These are phyloP conservation scores for Delitschia confertaspora DNA, from an alignment of 495 filamentous ascomycete species.

Conservation along the genomic window DNA sequence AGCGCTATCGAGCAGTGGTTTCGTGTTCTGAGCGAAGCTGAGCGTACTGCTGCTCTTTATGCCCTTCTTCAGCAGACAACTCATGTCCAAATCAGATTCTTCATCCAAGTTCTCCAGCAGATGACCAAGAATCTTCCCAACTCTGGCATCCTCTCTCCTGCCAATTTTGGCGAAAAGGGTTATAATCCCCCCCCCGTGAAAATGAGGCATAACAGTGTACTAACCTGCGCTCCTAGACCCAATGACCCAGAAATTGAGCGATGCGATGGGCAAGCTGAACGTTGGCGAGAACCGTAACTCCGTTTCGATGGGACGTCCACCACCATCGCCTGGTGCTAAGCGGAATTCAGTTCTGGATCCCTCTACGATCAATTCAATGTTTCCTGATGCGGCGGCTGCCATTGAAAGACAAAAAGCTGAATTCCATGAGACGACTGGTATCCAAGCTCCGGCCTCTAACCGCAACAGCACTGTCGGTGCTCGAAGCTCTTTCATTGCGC, in stretches of 20 bases:
- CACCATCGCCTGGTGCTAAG: slow-evolving; percentile 69
- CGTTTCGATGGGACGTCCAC: slow-evolving; percentile 56
- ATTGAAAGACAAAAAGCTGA: slow-evolving; percentile 97
- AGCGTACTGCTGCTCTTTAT: slow-evolving; percentile 90
- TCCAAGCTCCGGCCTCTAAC: slow-evolving; percentile 80
- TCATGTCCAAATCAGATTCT: slow-evolving; percentile 97
- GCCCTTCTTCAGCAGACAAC: slow-evolving; percentile 95
- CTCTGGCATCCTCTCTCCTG: slow-evolving; percentile 89
- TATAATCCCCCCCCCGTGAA: slow-evolving; percentile 21
- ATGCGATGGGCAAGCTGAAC: slow-evolving; percentile 93
- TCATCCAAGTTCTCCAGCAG: slow-evolving; percentile 96
- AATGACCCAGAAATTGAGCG: slow-evolving; percentile 91
- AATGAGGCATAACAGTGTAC: not conserved
- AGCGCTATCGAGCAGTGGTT: slow-evolving; percentile 99
- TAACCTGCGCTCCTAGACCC: slow-evolving; percentile 58
- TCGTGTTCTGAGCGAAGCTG: slow-evolving; percentile 90
- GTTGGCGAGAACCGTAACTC: slow-evolving; percentile 82
- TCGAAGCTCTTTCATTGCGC: slow-evolving; percentile 67
- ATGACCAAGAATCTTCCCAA: slow-evolving; percentile 98
- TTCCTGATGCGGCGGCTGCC: slow-evolving; percentile 93
- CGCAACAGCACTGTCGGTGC: slow-evolving; percentile 85
- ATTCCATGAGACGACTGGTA: slow-evolving; percentile 88
- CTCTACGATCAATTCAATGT: slow-evolving; percentile 97
- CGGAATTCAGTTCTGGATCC: slow-evolving; percentile 86
- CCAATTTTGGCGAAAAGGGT: slow-evolving; percentile 95